Conservation (phyloP, 2,329 filamentous ascomycete species). For the Colletotrichum sublineola region DNA sequence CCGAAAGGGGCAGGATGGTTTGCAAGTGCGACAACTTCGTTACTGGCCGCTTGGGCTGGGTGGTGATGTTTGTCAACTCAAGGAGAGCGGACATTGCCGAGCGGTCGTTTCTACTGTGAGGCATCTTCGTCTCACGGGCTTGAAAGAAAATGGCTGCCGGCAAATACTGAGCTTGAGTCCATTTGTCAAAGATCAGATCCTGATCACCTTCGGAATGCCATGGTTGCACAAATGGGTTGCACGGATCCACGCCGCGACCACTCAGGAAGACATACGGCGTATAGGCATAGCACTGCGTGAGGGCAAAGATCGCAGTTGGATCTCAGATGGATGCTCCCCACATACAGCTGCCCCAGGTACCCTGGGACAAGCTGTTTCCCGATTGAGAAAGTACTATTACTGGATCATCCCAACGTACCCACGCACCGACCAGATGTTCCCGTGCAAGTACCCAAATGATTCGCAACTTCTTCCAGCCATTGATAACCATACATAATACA, state of each 20-base stretch:
- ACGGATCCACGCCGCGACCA: background rate
- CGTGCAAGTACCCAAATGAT: background rate
- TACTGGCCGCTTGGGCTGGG: background rate
- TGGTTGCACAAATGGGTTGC: background rate
- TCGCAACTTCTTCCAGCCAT: background rate
- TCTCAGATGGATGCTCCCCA: constrained; percentile 9
- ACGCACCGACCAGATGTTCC: constrained; percentile 10
- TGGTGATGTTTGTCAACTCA: background rate
- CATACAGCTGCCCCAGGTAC: background rate
- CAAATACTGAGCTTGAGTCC: background rate
- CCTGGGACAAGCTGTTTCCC: background rate
- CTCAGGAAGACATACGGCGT: background rate
- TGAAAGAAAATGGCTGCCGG: background rate
- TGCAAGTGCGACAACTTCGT: background rate
- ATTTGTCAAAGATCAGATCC: background rate
- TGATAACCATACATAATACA: background rate
- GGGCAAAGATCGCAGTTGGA: constrained; percentile 3
- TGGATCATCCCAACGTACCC: background rate
- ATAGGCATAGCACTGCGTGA: background rate
- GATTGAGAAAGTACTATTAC: background rate
- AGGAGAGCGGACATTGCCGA: background rate
- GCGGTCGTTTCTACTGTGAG: background rate
- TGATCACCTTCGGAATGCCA: background rate
- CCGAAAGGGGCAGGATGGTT: background rate
- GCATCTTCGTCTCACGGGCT: background rate